phyloP scores from a whole-genome alignment of 257 asterid genomes.

The Ilex asprella region DNA sequence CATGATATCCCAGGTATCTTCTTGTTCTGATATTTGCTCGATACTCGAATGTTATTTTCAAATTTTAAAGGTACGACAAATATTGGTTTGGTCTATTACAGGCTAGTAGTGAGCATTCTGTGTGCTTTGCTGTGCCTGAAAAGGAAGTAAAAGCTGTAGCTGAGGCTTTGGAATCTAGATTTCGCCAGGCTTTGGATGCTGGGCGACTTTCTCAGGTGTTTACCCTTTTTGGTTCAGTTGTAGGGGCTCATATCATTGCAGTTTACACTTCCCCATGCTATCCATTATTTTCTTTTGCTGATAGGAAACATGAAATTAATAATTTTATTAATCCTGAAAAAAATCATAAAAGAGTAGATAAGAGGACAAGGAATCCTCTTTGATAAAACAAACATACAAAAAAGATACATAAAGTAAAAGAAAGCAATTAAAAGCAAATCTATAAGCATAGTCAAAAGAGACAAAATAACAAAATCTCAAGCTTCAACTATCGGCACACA shows the following conservation, averaged over 20 bases:
- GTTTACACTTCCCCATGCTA: background rate
- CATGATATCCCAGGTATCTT: conserved; percentile 91
- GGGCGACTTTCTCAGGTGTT: conserved; percentile 98
- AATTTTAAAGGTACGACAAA: conserved; percentile 4
- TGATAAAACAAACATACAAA: too few species aligned
- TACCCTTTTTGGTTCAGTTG: conserved; percentile 3
- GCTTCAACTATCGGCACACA: too few species aligned
- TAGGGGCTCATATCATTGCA: background rate
- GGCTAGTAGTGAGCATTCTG: conserved; percentile 99
- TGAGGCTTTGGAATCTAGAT: conserved; percentile 73
- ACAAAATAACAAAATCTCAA: too few species aligned
- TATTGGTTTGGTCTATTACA: conserved; percentile 27
- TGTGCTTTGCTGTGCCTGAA: conserved; percentile 98
- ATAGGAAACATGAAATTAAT: too few species aligned
- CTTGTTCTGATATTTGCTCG: conserved; percentile 3
- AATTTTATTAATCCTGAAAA: too few species aligned
- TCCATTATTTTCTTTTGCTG: background rate
- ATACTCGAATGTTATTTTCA: conserved; percentile 1
- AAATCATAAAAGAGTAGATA: background rate
- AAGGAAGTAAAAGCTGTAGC: conserved; percentile 89
- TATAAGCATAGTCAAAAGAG: too few species aligned
- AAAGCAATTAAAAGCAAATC: too few species aligned
- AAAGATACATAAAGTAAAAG: too few species aligned
- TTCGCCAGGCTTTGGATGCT: conserved; percentile 84
- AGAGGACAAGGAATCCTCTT: background rate